phyloP scores from a whole-genome alignment of 176 grass and related monocot species.

The Avena atlantica region DNA sequence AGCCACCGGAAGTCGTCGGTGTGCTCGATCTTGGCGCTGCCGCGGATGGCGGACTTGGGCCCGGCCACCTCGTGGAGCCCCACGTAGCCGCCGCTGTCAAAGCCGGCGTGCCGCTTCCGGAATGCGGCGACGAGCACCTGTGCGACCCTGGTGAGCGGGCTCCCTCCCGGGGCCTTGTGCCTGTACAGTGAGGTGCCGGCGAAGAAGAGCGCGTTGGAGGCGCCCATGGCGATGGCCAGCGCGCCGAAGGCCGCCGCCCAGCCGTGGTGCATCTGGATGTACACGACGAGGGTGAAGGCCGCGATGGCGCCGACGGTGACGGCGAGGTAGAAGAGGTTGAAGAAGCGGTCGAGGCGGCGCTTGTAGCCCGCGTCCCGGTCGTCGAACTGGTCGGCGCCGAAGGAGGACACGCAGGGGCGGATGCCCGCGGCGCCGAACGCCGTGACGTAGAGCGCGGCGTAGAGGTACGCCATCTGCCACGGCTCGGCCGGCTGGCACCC shows the following conservation, averaged over 20 bases:
- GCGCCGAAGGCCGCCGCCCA: constrained; percentile 87
- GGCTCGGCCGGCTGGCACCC: constrained; percentile 49
- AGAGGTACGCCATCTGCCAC: constrained; percentile 89
- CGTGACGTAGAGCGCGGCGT: constrained; percentile 74
- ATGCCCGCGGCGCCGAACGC: constrained; percentile 82
- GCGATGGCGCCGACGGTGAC: constrained; percentile 82
- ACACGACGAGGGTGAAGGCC: constrained; percentile 85
- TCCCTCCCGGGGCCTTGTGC: constrained; percentile 75
- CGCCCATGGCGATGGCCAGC: constrained; percentile 81
- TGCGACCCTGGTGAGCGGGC: constrained; percentile 79
- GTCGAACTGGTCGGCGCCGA: constrained; percentile 95
- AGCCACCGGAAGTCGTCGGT: constrained; percentile 78
- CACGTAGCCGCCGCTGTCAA: constrained; percentile 56
- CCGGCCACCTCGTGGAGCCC: constrained; percentile 81
- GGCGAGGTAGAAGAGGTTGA: constrained; percentile 93
- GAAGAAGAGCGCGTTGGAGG: constrained; percentile 89
- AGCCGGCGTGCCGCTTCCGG: constrained; percentile 61
- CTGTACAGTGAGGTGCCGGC: constrained; percentile 76
- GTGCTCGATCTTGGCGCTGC: constrained; percentile 94
- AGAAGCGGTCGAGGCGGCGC: constrained; percentile 74
- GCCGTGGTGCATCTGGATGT: constrained; percentile 79
- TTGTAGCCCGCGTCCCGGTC: constrained; percentile 64
- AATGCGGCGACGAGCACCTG: constrained; percentile 84
- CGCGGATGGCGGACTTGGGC: constrained; percentile 70
- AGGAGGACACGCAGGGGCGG: constrained; percentile 86